Evolutionary conservation across 2,329 filamentous ascomycete species (phyloP), one percentile per base, ranked within the genome.

Genomic region (Exophiala sideris): DNA sequence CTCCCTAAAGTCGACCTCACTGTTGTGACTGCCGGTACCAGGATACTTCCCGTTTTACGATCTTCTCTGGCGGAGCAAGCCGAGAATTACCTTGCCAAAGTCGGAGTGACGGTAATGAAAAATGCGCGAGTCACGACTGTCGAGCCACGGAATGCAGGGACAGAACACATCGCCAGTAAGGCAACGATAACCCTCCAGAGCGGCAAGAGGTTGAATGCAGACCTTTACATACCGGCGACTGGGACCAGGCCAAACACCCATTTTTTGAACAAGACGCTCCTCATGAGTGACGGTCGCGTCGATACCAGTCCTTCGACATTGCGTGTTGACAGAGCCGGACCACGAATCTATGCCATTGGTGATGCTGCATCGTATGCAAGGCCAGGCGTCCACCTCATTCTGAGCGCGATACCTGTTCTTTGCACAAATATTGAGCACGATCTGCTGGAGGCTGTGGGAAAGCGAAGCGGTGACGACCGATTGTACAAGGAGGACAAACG

Each of bases 391-490:
- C 76, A 79, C 58, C 63, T 66, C 18, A 70, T 78, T 16, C 55
- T 75, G 3, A 61, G 62, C 5, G 70, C 71, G 0, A 65, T 79
- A 2, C 76, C 76, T 0, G 65, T 76, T 3, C 65, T 80, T 9
- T 68, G 71, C 14, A 68, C 73, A 4, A 81, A 80, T 53, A 68
- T 81, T 59, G 76, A 75, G 63, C 71, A 71, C 0, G 79, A 81
- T 63, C 52, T 80, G n/a, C 64, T 78, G 1, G 55, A 72, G 1
- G 71, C 64, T 3, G 65, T 67, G 2, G 70, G 66, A 2, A 52
- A 58, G 20, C 50, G 60, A 0, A 60, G 60, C 16, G 63, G 56
- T 0, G 56, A 64, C 45, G 68, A 77, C 48, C 62, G 68, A 7
- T 21, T 52, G 2, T 79, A 73, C 50, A 65, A 65, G 42, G 74